Evolutionary conservation across 140 eudicot species (phyloP).

Genomic region (Stevia rebaudiana): DNA sequence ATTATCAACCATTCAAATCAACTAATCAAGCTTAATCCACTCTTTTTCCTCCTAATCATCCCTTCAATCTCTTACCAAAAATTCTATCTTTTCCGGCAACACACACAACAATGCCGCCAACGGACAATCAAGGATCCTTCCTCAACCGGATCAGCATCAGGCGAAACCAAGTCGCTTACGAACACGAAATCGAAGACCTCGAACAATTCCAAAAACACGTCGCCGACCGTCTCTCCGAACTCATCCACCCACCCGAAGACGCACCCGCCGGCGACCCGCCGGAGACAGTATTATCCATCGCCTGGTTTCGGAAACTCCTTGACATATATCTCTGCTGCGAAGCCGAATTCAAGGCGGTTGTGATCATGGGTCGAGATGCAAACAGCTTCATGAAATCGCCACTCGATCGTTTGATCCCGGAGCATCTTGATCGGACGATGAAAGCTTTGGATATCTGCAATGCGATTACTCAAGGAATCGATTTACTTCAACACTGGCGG

Average conservation of each 20-base stretch:
- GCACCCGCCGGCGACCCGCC: neutral
- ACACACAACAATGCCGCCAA: slow-evolving; percentile 46
- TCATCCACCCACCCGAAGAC: slow-evolving; percentile 28
- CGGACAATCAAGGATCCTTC: slow-evolving; percentile 73
- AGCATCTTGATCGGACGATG: slow-evolving; percentile 57
- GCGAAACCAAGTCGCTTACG: slow-evolving; percentile 69
- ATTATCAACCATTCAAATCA: slow-evolving; percentile 20
- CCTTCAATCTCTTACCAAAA: neutral
- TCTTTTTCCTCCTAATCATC: slow-evolving; percentile 10
- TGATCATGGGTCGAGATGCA: slow-evolving; percentile 69
- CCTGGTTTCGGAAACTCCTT: slow-evolving; percentile 67
- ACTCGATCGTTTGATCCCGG: slow-evolving; percentile 72
- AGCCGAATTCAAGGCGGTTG: slow-evolving; percentile 73
- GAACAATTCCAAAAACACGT: slow-evolving; percentile 58
- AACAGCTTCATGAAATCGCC: slow-evolving; percentile 60
- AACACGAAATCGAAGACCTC: slow-evolving; percentile 52
- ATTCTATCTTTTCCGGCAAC: neutral
- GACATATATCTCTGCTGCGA: slow-evolving; percentile 70
- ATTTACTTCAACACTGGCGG: slow-evolving; percentile 56
- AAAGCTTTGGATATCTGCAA: slow-evolving; percentile 84
- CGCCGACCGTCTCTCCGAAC: slow-evolving; percentile 38
- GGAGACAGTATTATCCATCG: slow-evolving; percentile 43
- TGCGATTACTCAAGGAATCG: slow-evolving; percentile 62
- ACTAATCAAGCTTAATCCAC: neutral
- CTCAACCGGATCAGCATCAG: slow-evolving; percentile 85